Conservation (phyloP, 2,329 filamentous ascomycete species). For the Capronia americana region DNA sequence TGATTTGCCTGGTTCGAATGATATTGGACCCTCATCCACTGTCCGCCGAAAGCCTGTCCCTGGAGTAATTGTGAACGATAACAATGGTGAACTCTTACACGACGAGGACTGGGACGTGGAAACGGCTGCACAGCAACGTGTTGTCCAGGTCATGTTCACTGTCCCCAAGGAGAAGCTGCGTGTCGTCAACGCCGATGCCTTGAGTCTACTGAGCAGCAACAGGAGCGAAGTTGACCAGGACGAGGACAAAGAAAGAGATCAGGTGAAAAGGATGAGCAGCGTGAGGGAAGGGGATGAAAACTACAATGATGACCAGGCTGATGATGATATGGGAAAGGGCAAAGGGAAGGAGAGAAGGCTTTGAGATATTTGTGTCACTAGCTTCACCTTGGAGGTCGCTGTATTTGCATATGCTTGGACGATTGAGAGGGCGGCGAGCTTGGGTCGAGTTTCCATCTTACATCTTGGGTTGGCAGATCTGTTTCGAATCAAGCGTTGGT, state of each 20-base stretch:
- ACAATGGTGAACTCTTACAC: slow-evolving; percentile 40
- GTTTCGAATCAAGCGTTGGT: background rate
- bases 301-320: slow-evolving; percentile 23
- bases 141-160: slow-evolving; percentile 89
- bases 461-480: background rate
- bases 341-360: slow-evolving; percentile 27
- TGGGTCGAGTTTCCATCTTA: background rate
- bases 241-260: slow-evolving; percentile 33
- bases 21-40: slow-evolving; percentile 46
- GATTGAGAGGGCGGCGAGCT: background rate
- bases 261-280: slow-evolving; percentile 39
- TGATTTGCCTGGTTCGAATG: slow-evolving; percentile 29
- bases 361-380: slow-evolving; percentile 1
- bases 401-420: slow-evolving; percentile 15
- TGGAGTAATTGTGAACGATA: slow-evolving; percentile 24
- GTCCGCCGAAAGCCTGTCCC: slow-evolving; percentile 45
- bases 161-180: slow-evolving; percentile 84
- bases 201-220: slow-evolving; percentile 41
- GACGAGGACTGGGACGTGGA: slow-evolving; percentile 76
- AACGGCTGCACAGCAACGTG: slow-evolving; percentile 70
- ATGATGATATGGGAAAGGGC: slow-evolving; percentile 22
- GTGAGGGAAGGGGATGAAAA: slow-evolving; percentile 36
- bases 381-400: background rate
- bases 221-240: slow-evolving; percentile 40
- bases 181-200: slow-evolving; percentile 81